Percentiles rank a stretch among this genome's conserved stretches.
phyloP scores from a whole-genome alignment of 2,329 filamentous ascomycete species.

The Raffaelea albimanens region DNA sequence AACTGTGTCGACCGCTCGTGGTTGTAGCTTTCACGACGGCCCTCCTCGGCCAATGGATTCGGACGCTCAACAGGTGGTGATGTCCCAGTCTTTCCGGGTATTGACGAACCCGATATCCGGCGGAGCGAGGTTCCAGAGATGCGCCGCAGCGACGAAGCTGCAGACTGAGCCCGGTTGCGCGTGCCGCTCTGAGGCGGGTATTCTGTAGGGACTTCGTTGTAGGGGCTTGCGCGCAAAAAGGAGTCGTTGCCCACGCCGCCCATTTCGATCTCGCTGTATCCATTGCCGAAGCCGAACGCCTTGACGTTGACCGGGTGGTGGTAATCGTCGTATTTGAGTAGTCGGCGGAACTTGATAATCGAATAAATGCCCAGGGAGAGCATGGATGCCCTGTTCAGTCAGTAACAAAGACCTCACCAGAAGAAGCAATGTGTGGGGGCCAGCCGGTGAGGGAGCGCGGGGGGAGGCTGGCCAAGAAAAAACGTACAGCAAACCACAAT shows the following conservation, averaged over 20 bases:
- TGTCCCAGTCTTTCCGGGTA: background rate
- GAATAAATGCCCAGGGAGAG: conserved; percentile 37
- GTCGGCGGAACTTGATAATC: conserved; percentile 34
- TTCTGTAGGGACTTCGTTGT: conserved; percentile 11
- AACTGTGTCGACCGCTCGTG: conserved; percentile 20
- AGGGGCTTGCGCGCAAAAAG: conserved; percentile 9
- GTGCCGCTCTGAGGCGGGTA: conserved; percentile 1
- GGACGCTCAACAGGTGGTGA: background rate
- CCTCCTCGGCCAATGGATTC: background rate
- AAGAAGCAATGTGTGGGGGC: no score
- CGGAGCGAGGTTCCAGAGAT: background rate
- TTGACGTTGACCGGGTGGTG: conserved; percentile 39
- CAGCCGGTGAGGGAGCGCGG: background rate
- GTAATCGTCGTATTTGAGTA: conserved; percentile 40
- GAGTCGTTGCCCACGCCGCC: conserved; percentile 14
- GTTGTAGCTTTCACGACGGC: conserved; percentile 13
- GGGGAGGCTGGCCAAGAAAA: background rate
- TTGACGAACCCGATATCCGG: background rate
- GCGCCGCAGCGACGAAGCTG: background rate
- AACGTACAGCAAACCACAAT: conserved; percentile 38
- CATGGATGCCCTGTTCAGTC: conserved; percentile 27
- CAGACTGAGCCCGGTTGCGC: background rate
- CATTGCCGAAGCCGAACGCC: conserved; percentile 31
- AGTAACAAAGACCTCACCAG: background rate
- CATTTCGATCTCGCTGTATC: conserved; percentile 18